Base-by-base conservation (phyloP, 148 eudicot genomes). In the Rhododendron williamsianum region DNA sequence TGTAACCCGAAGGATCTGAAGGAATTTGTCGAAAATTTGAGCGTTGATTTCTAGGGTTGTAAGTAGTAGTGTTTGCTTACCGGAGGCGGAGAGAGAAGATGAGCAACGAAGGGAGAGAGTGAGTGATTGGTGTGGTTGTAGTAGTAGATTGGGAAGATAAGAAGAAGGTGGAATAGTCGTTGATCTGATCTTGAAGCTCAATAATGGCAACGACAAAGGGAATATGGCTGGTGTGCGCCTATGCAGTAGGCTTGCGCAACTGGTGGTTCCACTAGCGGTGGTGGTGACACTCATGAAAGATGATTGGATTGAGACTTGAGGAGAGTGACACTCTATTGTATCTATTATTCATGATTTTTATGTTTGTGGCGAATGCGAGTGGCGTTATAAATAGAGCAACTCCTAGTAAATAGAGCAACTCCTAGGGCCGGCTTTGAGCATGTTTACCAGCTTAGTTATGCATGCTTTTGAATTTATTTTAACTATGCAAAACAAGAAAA, bases 81-180 rank as follows among this genome's bases (percentile, higher is more conserved):
- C 81, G 11, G 86, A 52, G 81, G 54, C 81, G 10, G 85, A 76
- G 81, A 76, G 81, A 51, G 81, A 84, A 54, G 71, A 84, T 19
- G 25, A 4, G 86, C 33, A 77, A 36, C 45, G 21, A 54, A 43
- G 23, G 0, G 85, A 74, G 78, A 23, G 52, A 71, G 45, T 60
- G 8, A 72, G 46, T 46, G 63, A 36, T 9, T 21, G 71, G 27
- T n/a, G 67, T 63, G 3, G 41, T 7, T 43, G 35, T 27, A 41
- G 45, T 4, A 6, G 1, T 41, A 0, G 81, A 52, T 25, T 65
- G 23, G 11, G 69, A 73, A 4, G 45, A 11, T 15, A 77, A 33
- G 46, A 33, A 71, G 63, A 48, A 71, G 63, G 30, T 46, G 33
- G 30, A 36, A 51, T 25, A 19, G 67, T 10, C 13, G n/a, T 73